Percentiles rank a stretch among this genome's conserved stretches.
These are phyloP conservation scores for Rhytidhysteron rufulum DNA, from an alignment of 2,329 filamentous ascomycete species.

Conservation along the genomic window DNA sequence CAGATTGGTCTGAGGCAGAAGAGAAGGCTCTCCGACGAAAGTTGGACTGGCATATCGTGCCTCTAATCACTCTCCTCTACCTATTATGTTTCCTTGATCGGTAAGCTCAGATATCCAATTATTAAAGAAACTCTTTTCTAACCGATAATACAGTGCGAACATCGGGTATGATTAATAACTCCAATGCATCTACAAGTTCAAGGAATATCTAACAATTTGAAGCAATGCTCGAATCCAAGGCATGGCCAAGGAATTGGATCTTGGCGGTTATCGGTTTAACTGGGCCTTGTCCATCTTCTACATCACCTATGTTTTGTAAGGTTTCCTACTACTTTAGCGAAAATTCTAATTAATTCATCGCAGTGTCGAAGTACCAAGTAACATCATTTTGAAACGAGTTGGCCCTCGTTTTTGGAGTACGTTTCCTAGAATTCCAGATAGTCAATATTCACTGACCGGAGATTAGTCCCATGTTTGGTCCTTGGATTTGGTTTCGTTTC, in stretches of 20 bases:
- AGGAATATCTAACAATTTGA: too few relatives aligned
- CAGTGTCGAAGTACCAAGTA: slow-evolving; percentile 52
- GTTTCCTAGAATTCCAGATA: too few relatives aligned
- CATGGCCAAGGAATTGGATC: slow-evolving; percentile 46
- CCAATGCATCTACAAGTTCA: too few relatives aligned
- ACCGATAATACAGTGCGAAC: background rate
- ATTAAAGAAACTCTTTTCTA: too few relatives aligned
- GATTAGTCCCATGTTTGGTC: slow-evolving; percentile 51
- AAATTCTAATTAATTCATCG: too few relatives aligned
- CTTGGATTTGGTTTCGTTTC: slow-evolving; percentile 55
- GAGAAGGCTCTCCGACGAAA: background rate
- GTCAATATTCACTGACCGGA: background rate
- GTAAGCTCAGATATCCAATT: background rate
- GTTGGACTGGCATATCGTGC: background rate
- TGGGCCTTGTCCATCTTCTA: slow-evolving; percentile 58
- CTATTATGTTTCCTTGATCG: background rate
- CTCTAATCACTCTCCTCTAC: background rate
- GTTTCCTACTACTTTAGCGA: too few relatives aligned
- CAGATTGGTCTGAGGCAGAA: background rate
- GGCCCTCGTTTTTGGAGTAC: slow-evolving; percentile 46
- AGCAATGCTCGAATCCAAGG: slow-evolving; percentile 56
- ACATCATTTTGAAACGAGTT: slow-evolving; percentile 53
- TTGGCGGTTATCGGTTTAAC: slow-evolving; percentile 52
- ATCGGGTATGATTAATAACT: background rate
- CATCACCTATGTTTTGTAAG: slow-evolving; percentile 49